Evolutionary conservation across 129 eudicot genomes (phyloP).

Genomic region (Pseudognaphalium luteoalbum): DNA sequence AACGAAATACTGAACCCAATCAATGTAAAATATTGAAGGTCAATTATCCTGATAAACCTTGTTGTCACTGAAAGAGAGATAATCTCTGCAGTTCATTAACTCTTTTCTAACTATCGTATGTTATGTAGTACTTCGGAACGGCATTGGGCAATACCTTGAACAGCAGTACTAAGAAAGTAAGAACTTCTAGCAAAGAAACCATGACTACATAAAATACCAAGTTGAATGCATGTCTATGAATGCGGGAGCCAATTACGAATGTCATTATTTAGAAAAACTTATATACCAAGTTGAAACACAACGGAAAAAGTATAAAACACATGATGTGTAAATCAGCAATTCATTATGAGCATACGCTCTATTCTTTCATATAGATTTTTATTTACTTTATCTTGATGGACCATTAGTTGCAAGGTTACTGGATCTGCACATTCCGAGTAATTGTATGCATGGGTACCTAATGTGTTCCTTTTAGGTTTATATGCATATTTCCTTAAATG

Average conservation of each 20-base stretch:
- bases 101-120: not conserved
- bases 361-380: not conserved
- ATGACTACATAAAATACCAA: too few relatives aligned
- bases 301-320: too few relatives aligned
- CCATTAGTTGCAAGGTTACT: not conserved
- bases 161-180: too few relatives aligned
- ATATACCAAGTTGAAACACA: too few relatives aligned
- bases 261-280: too few relatives aligned
- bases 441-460: slow-evolving; percentile 7
- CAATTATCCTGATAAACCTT: not conserved
- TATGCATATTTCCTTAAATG: slow-evolving; percentile 9
- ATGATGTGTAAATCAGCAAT: slow-evolving; percentile 10
- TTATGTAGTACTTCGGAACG: not conserved
- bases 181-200: too few relatives aligned
- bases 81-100: not conserved
- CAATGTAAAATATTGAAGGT: not conserved
- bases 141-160: too few relatives aligned
- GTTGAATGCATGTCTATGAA: too few relatives aligned
- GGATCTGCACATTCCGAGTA: slow-evolving; percentile 14
- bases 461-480: slow-evolving; percentile 1
- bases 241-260: too few relatives aligned
- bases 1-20: not conserved
- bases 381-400: not conserved
- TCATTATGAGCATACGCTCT: not conserved
- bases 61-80: not conserved